Evolutionary conservation across 441 rosid genomes (phyloP), one percentile per base, ranked within the genome.

Genomic region (Pelargonium fulgidum): DNA sequence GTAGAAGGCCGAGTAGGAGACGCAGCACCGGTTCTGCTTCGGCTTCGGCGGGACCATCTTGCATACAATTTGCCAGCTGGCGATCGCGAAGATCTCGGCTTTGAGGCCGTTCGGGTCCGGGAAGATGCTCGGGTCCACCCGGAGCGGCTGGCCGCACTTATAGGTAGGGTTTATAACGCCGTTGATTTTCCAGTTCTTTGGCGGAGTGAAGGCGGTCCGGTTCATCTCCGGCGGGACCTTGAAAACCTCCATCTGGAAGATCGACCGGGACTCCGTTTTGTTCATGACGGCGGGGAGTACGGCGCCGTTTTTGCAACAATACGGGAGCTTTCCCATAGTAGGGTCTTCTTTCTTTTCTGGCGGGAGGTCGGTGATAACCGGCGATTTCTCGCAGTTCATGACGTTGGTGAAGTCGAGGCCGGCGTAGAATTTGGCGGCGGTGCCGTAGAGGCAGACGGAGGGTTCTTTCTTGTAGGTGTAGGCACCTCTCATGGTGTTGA

Each of bases 181-280:
- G 50, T 80, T 80, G 69, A 85, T 85, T 63, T 39, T 66, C 87
- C 87, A 85, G 65, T 82, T 80, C 13, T 72, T 77, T 0, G 89
- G 89, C 0, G 87, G 84, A 16, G 45, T 65, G 10, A 83, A 72
- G 29, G 75, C 67, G 0, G 87, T 77, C 16, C 79, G 66, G 71
- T 85, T 85, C 69, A 83, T 73, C 67, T 82, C 83, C 0, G 89
- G 89, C 2, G 85, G 87, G 83, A 85, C 80, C 68, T 85, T 85
- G 68, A 72, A 79, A 56, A 85, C 89, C 64, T 83, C 84, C 89
- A 85, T 80, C 41, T 41, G 70, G 70, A 85, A 85, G 56, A 72
- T 78, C 0, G 89, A 83, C 0, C 45, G 68, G 56, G 89, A 83
- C 76, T 73, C 82, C 4, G 75, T 77, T 17, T 78, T 75, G 74